Evolutionary conservation across 2,329 filamentous ascomycete genomes (phyloP).

Genomic region (Piedraia hortae): DNA sequence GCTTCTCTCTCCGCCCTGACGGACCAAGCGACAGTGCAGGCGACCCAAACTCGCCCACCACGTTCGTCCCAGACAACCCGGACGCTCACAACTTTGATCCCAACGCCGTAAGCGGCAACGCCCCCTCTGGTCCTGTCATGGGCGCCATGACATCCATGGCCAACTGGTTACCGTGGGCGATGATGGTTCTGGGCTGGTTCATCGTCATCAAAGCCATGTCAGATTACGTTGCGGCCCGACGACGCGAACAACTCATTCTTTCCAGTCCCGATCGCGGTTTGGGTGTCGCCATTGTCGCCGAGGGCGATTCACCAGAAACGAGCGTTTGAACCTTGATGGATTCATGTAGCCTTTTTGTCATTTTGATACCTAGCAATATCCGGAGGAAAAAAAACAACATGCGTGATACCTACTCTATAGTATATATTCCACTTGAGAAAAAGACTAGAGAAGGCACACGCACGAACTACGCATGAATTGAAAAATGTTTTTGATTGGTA

Average conservation of each 20-base stretch:
- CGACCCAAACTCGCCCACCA: conserved; percentile 5
- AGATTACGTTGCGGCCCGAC: conserved; percentile 63
- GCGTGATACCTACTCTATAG: too few relatives aligned
- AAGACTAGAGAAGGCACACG: too few relatives aligned
- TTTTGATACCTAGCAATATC: too few relatives aligned
- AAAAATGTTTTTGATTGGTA: too few relatives aligned
- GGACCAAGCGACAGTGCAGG: conserved; percentile 10
- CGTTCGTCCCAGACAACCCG: conserved; percentile 46
- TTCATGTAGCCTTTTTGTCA: too few relatives aligned
- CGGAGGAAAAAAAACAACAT: too few relatives aligned
- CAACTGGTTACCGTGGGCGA: conserved; percentile 71
- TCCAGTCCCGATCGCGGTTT: conserved; percentile 79
- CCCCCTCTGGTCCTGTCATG: conserved; percentile 11
- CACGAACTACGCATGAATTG: too few relatives aligned
- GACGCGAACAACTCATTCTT: conserved; percentile 77
- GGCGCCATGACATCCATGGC: conserved; percentile 38
- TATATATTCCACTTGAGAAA: too few relatives aligned
- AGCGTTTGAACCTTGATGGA: too few relatives aligned
- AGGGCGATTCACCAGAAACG: conserved; percentile 53
- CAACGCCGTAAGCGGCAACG: conserved; percentile 28
- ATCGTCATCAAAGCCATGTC: conserved; percentile 82
- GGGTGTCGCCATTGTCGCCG: conserved; percentile 59
- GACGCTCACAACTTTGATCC: conserved; percentile 78
- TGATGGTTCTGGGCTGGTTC: conserved; percentile 98
- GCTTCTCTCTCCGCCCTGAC: conserved; percentile 64